A percentile compares a stretch with the other conserved stretches of the same genome.
These are phyloP conservation scores for Magnusiomyces paraingens DNA, from an alignment of 1,139 yeast genomes.

Conservation along the genomic window DNA sequence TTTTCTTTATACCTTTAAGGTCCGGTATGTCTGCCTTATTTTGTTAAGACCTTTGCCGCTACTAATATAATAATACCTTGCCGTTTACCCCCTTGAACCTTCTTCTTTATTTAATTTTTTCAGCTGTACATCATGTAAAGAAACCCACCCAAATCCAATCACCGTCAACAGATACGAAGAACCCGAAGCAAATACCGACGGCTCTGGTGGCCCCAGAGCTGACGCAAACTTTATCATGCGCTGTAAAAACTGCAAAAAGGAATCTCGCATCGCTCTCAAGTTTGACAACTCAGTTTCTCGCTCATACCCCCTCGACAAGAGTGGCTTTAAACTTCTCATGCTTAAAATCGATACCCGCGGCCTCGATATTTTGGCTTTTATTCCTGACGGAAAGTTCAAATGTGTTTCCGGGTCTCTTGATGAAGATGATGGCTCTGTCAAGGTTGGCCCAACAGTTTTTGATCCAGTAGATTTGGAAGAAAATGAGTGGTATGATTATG, in stretches of 20 bases:
- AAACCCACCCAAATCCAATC: conserved; percentile 66
- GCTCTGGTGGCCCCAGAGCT: conserved; percentile 69
- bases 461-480: conserved; percentile 66
- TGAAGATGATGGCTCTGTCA: neutral
- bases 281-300: conserved; percentile 27
- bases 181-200: conserved; percentile 5
- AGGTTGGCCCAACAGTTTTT: conserved; percentile 40
- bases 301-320: neutral
- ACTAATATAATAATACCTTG: neutral
- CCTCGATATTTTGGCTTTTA: conserved; percentile 60
- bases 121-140: conserved; percentile 72
- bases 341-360: conserved; percentile 84
- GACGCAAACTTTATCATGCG: conserved; percentile 78
- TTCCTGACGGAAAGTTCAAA: conserved; percentile 56
- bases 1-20: conserved; percentile 65
- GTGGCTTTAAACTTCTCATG: conserved; percentile 30
- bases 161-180: conserved; percentile 55
- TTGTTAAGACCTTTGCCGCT: neutral
- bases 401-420: conserved; percentile 50
- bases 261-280: conserved; percentile 18
- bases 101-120: conserved; percentile 2
- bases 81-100: too few relatives aligned
- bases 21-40: conserved; percentile 34
- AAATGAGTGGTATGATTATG: conserved; percentile 93
- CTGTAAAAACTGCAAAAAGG: conserved; percentile 59